Percentiles rank a stretch among this genome's conserved stretches.
Evolutionary conservation across 2,329 filamentous ascomycete genomes (phyloP).

Genomic region (Podosphaera xanthii): DNA sequence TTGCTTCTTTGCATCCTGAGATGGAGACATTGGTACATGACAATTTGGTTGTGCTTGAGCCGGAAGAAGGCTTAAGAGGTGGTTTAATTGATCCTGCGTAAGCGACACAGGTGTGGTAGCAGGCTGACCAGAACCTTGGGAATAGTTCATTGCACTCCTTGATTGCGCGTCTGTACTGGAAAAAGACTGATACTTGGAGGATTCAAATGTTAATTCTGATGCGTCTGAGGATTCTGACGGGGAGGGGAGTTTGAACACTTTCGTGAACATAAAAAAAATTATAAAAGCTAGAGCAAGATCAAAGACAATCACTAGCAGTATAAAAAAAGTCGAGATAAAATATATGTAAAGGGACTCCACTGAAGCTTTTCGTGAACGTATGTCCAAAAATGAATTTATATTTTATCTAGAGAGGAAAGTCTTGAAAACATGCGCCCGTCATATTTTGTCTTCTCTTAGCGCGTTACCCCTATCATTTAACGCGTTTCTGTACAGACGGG

Average conservation of each 20-base stretch:
- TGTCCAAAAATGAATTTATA: neutral
- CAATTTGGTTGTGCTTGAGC: neutral
- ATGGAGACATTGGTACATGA: neutral
- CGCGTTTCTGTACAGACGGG: neutral
- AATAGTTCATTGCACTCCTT: no score
- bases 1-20: neutral
- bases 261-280: neutral
- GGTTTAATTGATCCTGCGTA: no score
- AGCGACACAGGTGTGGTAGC: no score
- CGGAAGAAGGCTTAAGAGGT: no score
- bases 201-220: no score
- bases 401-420: neutral
- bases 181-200: no score
- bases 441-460: neutral
- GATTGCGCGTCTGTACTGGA: no score
- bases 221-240: no score
- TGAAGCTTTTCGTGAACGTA: neutral
- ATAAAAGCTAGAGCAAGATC: neutral
- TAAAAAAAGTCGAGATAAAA: neutral
- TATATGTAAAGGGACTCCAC: no score
- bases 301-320: neutral
- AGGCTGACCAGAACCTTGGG: no score
- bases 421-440: neutral
- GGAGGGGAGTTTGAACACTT: no score
- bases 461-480: neutral